These are phyloP conservation scores for Saturnispora sanitii DNA, from an alignment of 805 yeast species.

Conservation along the genomic window DNA sequence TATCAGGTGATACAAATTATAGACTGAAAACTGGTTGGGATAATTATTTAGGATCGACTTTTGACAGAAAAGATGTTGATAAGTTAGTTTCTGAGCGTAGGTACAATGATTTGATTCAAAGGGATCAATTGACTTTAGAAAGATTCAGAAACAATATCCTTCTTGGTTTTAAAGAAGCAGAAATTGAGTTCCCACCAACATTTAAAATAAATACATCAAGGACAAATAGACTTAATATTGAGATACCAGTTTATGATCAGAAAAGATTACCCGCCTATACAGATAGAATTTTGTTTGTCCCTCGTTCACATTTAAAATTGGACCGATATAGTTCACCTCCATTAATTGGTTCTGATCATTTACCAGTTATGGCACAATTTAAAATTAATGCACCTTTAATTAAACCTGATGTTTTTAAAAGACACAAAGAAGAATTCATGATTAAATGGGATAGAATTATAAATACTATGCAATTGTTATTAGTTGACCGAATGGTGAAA, in stretches of 20 bases:
- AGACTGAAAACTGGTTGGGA: slow-evolving; percentile 25
- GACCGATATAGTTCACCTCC: slow-evolving; percentile 18
- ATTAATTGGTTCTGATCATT: slow-evolving; percentile 39
- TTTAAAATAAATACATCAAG: slow-evolving; percentile 28
- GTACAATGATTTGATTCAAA: slow-evolving; percentile 28
- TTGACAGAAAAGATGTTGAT: slow-evolving; percentile 7
- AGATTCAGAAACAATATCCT: slow-evolving; percentile 27
- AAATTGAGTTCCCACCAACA: slow-evolving; percentile 43
- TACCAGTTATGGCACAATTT: slow-evolving; percentile 39
- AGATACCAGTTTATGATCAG: slow-evolving; percentile 18
- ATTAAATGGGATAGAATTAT: slow-evolving; percentile 21
- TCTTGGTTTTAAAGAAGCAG: slow-evolving; percentile 38
- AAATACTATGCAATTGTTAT: slow-evolving; percentile 29
- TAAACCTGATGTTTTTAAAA: slow-evolving; percentile 30
- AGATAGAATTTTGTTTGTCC: slow-evolving; percentile 41
- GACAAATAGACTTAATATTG: neutral
- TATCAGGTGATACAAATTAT: slow-evolving; percentile 49
- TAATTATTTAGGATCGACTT: slow-evolving; percentile 6
- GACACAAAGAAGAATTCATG: slow-evolving; percentile 26
- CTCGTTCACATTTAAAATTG: slow-evolving; percentile 12
- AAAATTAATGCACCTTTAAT: slow-evolving; percentile 26
- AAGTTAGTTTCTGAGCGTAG: slow-evolving; percentile 16
- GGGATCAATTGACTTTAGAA: slow-evolving; percentile 37
- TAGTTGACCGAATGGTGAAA: slow-evolving; percentile 23
- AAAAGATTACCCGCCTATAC: slow-evolving; percentile 48